Base-by-base conservation (phyloP, 257 asterid genomes). In the Petrea volubilis region DNA sequence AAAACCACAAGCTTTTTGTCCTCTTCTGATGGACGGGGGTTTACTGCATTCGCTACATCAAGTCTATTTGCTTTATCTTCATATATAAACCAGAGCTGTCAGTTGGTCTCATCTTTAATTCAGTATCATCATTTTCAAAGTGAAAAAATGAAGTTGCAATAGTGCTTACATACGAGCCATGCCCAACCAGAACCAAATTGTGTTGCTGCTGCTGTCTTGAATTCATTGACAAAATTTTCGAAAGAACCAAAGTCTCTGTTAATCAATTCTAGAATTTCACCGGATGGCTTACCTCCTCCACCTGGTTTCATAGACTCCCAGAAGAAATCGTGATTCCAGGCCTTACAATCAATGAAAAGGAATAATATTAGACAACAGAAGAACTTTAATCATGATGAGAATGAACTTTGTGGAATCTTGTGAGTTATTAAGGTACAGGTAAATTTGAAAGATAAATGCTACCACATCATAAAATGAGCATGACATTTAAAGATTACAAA, bases 131-230 rank as follows among this genome's bases (percentile, higher is more conserved):
- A 8, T 5, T 29, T 29, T 50, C 36, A 21, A 15, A 61, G 33
- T 23, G 29, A 21, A 46, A 10, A n/a, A 63, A 43, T 46, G 14
- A 55, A 50, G 44, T 47, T 34, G 15, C 10, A 4, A 25, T 47
- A 38, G 62, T 46, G 66, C 96, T 85, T 81, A 94, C 99, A 94
- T 2, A 86, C 96, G 66, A 94, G 97, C 99, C 99, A 94, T 69
- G 97, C 93, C 99, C 99, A 94, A 70, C 99, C 99, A 38, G 97
- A 94, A 63, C 97, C 99, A 70, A 88, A 91, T 70, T 94, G 99
- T 21, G 96, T 89, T 15, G 90, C 83, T 59, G 97, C 99, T 69
- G 96, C 99, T 23, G 92, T 75, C 86, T 88, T 94, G 77, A 94
- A 86, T 74, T 88, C 93, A 29, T 63, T 80, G 23, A 84, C 85